phyloP scores from a whole-genome alignment of 176 grass and related monocot genomes.

The Cenchrus fungigraminus region DNA sequence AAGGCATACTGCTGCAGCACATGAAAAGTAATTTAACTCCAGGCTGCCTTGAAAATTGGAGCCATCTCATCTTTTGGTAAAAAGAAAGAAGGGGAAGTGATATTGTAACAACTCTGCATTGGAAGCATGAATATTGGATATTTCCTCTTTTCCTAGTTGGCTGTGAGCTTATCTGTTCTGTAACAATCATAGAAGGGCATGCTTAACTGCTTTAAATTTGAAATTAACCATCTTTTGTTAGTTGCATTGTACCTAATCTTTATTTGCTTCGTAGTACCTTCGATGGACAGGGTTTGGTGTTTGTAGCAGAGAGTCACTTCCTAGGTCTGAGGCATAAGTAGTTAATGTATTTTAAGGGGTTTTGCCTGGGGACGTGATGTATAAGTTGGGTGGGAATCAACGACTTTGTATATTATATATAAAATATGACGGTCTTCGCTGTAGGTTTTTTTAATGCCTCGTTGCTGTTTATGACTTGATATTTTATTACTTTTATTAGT shows the following conservation, averaged over 20 bases:
- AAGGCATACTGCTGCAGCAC: neutral
- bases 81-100: slow-evolving; percentile 1
- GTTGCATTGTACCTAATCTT: neutral
- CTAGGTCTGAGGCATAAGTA: neutral
- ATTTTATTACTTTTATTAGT: slow-evolving; percentile 14
- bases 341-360: neutral
- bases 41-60: neutral
- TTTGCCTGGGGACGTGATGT: neutral
- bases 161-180: slow-evolving; percentile 4
- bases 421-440: neutral
- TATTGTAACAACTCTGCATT: neutral
- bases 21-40: slow-evolving; percentile 8
- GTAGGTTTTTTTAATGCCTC: neutral
- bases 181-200: neutral
- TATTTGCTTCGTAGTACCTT: slow-evolving; percentile 6
- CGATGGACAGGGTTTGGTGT: neutral
- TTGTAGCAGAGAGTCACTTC: slow-evolving; percentile 10
- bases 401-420: neutral
- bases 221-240: neutral
- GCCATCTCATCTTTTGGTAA: neutral
- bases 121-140: neutral
- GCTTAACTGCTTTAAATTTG: neutral
- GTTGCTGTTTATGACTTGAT: slow-evolving; percentile 21
- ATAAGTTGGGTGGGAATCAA: neutral
- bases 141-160: neutral